Base-by-base conservation (phyloP, 495 filamentous ascomycete species). In the Podospora tetraspora region DNA sequence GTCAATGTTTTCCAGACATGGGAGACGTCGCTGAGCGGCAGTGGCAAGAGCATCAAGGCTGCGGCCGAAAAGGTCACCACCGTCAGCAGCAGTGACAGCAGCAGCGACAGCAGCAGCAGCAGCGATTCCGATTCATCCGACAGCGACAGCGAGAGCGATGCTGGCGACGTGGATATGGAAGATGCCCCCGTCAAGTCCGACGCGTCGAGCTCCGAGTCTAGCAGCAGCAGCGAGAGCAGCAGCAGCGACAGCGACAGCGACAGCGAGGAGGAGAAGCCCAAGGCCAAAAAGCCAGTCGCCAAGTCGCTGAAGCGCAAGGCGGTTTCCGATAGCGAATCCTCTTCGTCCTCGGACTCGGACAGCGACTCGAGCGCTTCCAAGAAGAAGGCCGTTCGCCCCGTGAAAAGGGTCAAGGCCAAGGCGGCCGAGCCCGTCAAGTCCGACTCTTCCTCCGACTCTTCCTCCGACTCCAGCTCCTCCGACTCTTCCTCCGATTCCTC, bases 71-170 rank as follows among this genome's bases (percentile, higher is more conserved):
- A 79, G 59, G 75, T 78, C 66, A 77, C 76, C 57, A 79, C 78
- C 56, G 77, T 78, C 30, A 81, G 76, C 74, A 78, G 74, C 64
- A 72, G 56, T 59, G 70, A 65, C 29, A 76, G 74, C 71, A 74
- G 73, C 61, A 82, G 79, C 72, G 74, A 75, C 21, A 79, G 25
- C 32, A 63, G 62, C 62, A 63, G 79, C 68, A 79, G 77, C 63
- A 78, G 74, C 69, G 70, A 73, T 2, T 71, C 66, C 8, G 69
- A 97, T 84, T 97, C 93, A 12, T 97, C 93, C 23, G 92, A 92
- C 73, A 97, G 96, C 80, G 88, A 97, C 80, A 93, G 92, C 76
- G 85, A 89, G 80, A 27, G 19, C n/a, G 34, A 52, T 63, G 83
- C 43, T n/a, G 43, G 91, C 61, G 92, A 92, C 60, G 93, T 97